These are phyloP conservation scores for Tetramitus jugosus DNA, from an alignment of 208 protist species.

Conservation along the genomic window DNA sequence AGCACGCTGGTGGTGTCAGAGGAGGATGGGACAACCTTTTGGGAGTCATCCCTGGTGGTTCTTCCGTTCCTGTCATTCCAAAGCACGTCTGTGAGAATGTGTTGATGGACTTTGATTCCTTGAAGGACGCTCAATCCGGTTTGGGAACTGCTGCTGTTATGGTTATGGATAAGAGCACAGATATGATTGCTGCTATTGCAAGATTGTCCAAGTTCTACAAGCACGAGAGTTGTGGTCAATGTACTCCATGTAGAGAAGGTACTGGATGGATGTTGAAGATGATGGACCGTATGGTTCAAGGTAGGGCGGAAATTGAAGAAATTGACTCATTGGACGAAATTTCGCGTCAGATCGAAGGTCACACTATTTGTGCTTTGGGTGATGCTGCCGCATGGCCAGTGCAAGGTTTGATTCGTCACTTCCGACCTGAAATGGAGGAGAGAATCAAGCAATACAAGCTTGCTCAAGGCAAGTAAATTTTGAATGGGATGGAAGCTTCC, in stretches of 20 bases:
- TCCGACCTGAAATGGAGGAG: conserved; percentile 85
- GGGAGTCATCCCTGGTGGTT: conserved; percentile 91
- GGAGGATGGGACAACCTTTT: conserved; percentile 98
- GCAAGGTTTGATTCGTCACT: conserved; percentile 94
- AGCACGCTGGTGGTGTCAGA: conserved; percentile 86
- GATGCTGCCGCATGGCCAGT: conserved; percentile 96
- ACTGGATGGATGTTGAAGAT: conserved; percentile 89
- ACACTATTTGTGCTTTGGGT: conserved; percentile 97
- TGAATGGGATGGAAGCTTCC: too few species aligned
- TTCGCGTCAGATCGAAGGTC: conserved; percentile 93
- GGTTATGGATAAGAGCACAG: conserved; percentile 96
- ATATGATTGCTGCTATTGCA: conserved; percentile 88
- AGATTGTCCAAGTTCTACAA: conserved; percentile 93
- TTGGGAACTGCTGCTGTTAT: conserved; percentile 97
- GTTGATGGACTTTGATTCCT: conserved; percentile 96
- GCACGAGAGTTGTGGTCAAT: conserved; percentile 94
- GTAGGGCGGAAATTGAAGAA: conserved; percentile 89
- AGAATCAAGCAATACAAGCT: conserved; percentile 67
- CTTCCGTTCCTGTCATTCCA: conserved; percentile 89
- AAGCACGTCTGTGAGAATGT: conserved; percentile 84
- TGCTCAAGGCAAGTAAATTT: too few species aligned
- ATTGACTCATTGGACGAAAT: conserved; percentile 95
- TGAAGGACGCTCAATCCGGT: conserved; percentile 77
- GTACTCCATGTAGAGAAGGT: conserved; percentile 96
- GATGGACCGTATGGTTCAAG: conserved; percentile 89